These are phyloP conservation scores for Hortiboletus flavorubellus DNA, from an alignment of 768 basidiomycete genomes.

Conservation along the genomic window DNA sequence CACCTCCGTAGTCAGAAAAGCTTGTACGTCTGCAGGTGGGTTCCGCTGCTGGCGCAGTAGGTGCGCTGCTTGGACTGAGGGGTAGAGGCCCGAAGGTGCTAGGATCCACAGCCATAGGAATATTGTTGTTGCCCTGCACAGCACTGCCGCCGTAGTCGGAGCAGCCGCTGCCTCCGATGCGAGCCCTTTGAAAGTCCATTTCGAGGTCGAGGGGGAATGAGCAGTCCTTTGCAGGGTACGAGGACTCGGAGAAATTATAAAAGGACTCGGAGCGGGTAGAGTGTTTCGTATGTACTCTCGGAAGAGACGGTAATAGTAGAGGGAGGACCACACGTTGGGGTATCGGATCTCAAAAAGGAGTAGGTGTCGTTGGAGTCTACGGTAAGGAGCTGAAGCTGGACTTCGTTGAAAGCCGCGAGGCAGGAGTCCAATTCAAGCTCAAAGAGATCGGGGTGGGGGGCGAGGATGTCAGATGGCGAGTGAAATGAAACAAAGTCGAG, in stretches of 20 bases:
- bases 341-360: slow-evolving; percentile 59
- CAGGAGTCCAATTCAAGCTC: slow-evolving; percentile 76
- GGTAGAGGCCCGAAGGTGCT: slow-evolving; percentile 57
- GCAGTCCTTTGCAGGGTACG: slow-evolving; percentile 47
- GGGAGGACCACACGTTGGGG: slow-evolving; percentile 65
- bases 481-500: slow-evolving; percentile 70
- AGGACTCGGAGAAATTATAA: slow-evolving; percentile 60
- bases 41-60: slow-evolving; percentile 33
- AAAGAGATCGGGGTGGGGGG: slow-evolving; percentile 79
- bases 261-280: slow-evolving; percentile 67
- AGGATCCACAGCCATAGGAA: slow-evolving; percentile 46
- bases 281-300: slow-evolving; percentile 70
- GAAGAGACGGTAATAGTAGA: slow-evolving; percentile 78
- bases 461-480: slow-evolving; percentile 65
- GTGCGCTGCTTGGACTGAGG: slow-evolving; percentile 54
- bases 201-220: slow-evolving; percentile 65
- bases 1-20: slow-evolving; percentile 65
- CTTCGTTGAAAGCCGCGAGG: slow-evolving; percentile 64
- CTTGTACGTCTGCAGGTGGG: slow-evolving; percentile 42
- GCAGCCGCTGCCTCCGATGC: slow-evolving; percentile 44
- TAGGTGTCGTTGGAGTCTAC: slow-evolving; percentile 65
- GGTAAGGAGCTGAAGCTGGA: slow-evolving; percentile 58
- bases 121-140: slow-evolving; percentile 36
- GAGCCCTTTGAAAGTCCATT: slow-evolving; percentile 67
- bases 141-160: slow-evolving; percentile 51